Evolutionary conservation across 148 eudicot genomes (phyloP), one percentile per base, ranked within the genome.

Genomic region (Nepenthes mirabilis): DNA sequence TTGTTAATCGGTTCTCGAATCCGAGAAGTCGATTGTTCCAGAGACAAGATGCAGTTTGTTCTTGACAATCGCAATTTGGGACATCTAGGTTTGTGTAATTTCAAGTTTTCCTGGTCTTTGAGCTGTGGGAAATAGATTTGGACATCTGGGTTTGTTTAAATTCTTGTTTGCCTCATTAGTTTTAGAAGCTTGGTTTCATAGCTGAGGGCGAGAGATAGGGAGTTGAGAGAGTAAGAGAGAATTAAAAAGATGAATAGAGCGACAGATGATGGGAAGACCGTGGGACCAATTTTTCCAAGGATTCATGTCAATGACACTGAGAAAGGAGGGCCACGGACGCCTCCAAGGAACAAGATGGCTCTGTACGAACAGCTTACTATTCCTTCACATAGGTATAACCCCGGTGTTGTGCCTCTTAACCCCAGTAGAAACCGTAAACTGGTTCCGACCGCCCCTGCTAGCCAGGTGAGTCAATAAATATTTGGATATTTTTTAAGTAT

Each of bases 291-390:
- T 95, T 91, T 91, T 71, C 95, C 93, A 43, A 82, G 97, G 78
- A 77, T 91, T 68, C 87, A 87, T 81, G 85, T 90, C 12, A 90
- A 90, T 65, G 97, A 90, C 74, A 70, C 87, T 34, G 97, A 87
- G 60, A 90, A 78, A 76, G 97, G 95, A 70, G 95, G 95, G 59
- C 97, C 95, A 72, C 84, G 87, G 70, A 91, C 97, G 56, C 97
- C 97, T 55, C 97, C 97, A 36, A 79, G 97, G 74, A 87, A 90
- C 73, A 91, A 87, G 75, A 91, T 91, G 97, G 97, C 97, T 9
- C 87, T 91, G 36, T 91, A 91, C 71, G 97, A 91, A 58, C 91
- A 91, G 64, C 87, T 87, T 47, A 85, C 85, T 3, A 85, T 83
- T 34, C 91, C 91, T 69, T 82, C 89, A 7, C 95, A 81, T 60